Percentiles rank a stretch among this genome's conserved stretches.
Conservation (phyloP, 2,329 filamentous ascomycete genomes). For the Colletotrichum euphorbiae region DNA sequence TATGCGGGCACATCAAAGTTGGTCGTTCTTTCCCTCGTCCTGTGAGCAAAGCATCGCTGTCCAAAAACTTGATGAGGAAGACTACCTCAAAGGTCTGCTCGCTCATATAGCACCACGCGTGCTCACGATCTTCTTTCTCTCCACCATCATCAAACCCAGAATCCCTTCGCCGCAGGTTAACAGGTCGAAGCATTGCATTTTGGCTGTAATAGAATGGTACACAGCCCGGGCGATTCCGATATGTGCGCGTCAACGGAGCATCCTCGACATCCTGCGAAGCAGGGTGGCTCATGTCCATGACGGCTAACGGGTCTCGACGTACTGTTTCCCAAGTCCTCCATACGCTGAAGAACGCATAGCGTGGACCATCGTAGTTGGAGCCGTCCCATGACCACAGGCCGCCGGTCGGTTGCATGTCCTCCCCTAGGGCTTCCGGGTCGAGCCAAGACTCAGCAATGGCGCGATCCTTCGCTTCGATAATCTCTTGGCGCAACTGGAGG, state of each 20-base stretch:
- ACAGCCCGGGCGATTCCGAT: slow-evolving; percentile 1
- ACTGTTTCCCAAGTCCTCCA: slow-evolving; percentile 27
- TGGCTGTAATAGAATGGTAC: slow-evolving; percentile 31
- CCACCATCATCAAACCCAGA: slow-evolving; percentile 1
- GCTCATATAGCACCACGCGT: slow-evolving; percentile 21
- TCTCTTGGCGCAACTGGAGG: slow-evolving; percentile 9
- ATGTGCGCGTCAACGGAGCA: slow-evolving; percentile 23
- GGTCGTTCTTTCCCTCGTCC: neutral
- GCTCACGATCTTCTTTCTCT: neutral
- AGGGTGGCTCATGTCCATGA: slow-evolving; percentile 27
- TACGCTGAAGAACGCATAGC: slow-evolving; percentile 27
- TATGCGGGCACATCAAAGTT: slow-evolving; percentile 11
- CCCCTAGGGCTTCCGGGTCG: neutral
- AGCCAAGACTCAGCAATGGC: slow-evolving; percentile 16
- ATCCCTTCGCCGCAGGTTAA: neutral
- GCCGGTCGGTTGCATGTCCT: neutral
- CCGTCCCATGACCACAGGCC: slow-evolving; percentile 31
- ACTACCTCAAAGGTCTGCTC: slow-evolving; percentile 28
- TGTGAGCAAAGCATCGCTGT: slow-evolving; percentile 27
- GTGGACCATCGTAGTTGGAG: slow-evolving; percentile 22
- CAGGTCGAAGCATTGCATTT: slow-evolving; percentile 11
- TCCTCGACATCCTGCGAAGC: slow-evolving; percentile 8
- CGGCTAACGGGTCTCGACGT: slow-evolving; percentile 17
- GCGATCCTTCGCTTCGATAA: slow-evolving; percentile 23
- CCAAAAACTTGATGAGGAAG: slow-evolving; percentile 18